Conservation (phyloP, 805 yeast species). For the Kockiozyma suomiensis region DNA sequence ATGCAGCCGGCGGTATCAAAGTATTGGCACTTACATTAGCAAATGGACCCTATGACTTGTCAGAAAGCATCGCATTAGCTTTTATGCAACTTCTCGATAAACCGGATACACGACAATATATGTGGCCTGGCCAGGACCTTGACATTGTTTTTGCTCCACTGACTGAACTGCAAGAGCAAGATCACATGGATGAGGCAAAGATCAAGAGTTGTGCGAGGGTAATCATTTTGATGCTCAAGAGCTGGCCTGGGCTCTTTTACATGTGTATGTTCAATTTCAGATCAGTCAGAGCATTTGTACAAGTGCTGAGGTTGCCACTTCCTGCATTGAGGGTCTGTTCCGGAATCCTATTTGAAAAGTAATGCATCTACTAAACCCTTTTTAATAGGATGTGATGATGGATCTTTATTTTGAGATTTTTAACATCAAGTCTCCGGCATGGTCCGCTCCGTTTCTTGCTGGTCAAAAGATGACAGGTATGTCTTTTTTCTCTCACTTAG, state of each 20-base stretch:
- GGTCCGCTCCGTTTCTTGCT: slow-evolving; percentile 48
- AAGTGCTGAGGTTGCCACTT: slow-evolving; percentile 63
- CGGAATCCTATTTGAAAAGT: not conserved
- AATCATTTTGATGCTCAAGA: slow-evolving; percentile 62
- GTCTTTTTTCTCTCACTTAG: too few relatives aligned
- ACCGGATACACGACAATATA: slow-evolving; percentile 54
- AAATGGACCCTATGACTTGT: slow-evolving; percentile 57
- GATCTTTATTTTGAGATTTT: slow-evolving; percentile 73
- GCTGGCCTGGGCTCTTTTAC: slow-evolving; percentile 71
- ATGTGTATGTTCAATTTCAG: slow-evolving; percentile 59
- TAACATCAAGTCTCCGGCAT: slow-evolving; percentile 59
- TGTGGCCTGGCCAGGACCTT: slow-evolving; percentile 66
- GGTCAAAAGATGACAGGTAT: slow-evolving; percentile 36
- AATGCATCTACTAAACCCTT: not conserved
- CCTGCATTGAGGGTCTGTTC: slow-evolving; percentile 44
- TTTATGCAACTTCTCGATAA: slow-evolving; percentile 59
- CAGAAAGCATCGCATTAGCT: slow-evolving; percentile 50
- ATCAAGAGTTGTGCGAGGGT: slow-evolving; percentile 64
- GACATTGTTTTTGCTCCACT: slow-evolving; percentile 67
- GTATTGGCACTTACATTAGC: slow-evolving; percentile 51
- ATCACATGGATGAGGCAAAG: slow-evolving; percentile 54
- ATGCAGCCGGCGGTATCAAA: slow-evolving; percentile 51
- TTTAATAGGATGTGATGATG: slow-evolving; percentile 58
- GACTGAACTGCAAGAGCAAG: slow-evolving; percentile 59
- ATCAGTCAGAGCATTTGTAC: slow-evolving; percentile 59